These are phyloP conservation scores for Aspergillus conjunctus DNA, from an alignment of 495 filamentous ascomycete species.

Conservation along the genomic window DNA sequence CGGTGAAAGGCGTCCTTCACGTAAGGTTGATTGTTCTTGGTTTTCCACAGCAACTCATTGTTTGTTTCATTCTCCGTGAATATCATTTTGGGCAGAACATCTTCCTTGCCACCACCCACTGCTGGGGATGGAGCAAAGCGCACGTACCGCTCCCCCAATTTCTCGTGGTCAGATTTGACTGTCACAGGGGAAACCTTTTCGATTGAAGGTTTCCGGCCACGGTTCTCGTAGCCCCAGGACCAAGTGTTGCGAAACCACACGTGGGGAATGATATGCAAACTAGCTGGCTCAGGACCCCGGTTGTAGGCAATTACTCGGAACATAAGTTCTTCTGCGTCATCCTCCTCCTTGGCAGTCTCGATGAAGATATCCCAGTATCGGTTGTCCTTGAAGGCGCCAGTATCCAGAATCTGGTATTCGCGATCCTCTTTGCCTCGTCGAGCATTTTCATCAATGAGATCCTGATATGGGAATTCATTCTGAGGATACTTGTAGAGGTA, in stretches of 20 bases:
- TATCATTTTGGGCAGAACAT: constrained; percentile 78
- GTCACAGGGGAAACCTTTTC: constrained; percentile 61
- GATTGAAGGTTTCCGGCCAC: constrained; percentile 75
- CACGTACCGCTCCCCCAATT: constrained; percentile 79
- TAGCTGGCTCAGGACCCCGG: constrained; percentile 84
- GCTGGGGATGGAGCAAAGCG: constrained; percentile 89
- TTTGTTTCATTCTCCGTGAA: constrained; percentile 98
- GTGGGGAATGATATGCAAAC: constrained; percentile 90
- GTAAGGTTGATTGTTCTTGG: constrained; percentile 75
- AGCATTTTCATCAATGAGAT: constrained; percentile 81
- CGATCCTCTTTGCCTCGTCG: constrained; percentile 69
- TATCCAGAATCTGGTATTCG: constrained; percentile 92
- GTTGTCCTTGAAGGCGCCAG: constrained; percentile 87
- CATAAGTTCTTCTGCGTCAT: constrained; percentile 85
- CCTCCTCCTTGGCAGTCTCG: constrained; percentile 88
- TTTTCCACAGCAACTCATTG: constrained; percentile 70
- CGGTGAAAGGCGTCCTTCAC: constrained; percentile 96
- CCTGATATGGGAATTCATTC: constrained; percentile 84
- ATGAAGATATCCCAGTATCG: constrained; percentile 97
- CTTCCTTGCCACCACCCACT: constrained; percentile 71
- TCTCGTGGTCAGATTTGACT: constrained; percentile 72
- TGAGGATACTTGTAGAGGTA: constrained; percentile 97
- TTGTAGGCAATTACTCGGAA: constrained; percentile 98
- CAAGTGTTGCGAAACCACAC: constrained; percentile 98
- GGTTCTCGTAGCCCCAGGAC: constrained; percentile 80